Evolutionary conservation across 2,329 filamentous ascomycete species (phyloP), one percentile per base, ranked within the genome.

Genomic region (Dendryphion nanum): DNA sequence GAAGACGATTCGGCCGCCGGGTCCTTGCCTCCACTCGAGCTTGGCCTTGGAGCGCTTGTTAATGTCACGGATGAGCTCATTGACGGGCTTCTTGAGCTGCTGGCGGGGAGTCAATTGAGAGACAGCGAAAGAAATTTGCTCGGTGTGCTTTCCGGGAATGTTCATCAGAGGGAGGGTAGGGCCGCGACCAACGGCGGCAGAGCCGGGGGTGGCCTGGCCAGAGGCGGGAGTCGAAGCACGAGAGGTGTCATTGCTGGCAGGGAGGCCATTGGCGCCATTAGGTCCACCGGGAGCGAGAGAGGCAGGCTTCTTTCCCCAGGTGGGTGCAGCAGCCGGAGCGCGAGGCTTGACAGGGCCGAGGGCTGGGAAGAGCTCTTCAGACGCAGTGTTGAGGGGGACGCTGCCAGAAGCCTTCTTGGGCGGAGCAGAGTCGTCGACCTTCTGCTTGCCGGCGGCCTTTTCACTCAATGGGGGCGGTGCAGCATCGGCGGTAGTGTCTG

Each of bases 281-380:
- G 66, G 59, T 26, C 67, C 64, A 48, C 71, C 73, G 35, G 63
- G 67, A 26, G 59, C 64, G 38, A 74, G 63, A 30, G 70, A 68
- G 17, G 73, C 68, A 41, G 75, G 72, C 62, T 76, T 82, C 69
- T 84, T 86, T 47, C 85, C 85, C 89, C 91, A 96, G 51, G 86
- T 82, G 32, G 83, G 76, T 42, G 81, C 76, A 50, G 80, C 78
- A 40, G 81, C 75, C 46, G 77, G 67, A 14, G 70, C 68, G 48
- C 71, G 69, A 21, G 81, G 73, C 68, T 89, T 90, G 37, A 81
- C 73, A 46, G 79, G 77, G 37, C 90, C 91, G 32, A 98, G 79
- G 53, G 90, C 83, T n/a, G 93, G 93, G 76, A 98, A 98, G 42
- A 87, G 74, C 68, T 97, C 90, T 61, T 94, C 86, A 14, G 88